Evolutionary conservation across 2,329 filamentous ascomycete species (phyloP).

Genomic region (Didymellaceae sp.): DNA sequence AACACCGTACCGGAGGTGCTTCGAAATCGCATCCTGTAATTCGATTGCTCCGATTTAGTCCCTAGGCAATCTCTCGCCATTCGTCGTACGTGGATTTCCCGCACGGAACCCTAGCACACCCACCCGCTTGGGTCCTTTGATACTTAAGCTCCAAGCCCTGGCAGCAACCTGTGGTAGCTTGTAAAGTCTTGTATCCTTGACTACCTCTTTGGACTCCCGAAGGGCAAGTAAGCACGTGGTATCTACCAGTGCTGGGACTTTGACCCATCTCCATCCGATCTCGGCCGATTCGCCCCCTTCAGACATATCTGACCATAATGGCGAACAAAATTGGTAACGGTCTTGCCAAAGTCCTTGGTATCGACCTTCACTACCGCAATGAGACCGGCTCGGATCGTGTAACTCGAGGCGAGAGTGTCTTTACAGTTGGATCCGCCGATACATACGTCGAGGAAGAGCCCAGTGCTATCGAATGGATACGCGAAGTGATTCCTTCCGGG

Average conservation of each 20-base stretch:
- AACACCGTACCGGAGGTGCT: slow-evolving; percentile 5
- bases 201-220: not conserved
- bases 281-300: not conserved
- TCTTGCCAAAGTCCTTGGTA: slow-evolving; percentile 80
- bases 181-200: slow-evolving; percentile 29
- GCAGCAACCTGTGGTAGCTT: slow-evolving; percentile 36
- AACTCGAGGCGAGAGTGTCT: slow-evolving; percentile 78
- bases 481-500: slow-evolving; percentile 65
- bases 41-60: slow-evolving; percentile 7
- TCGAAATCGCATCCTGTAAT: slow-evolving; percentile 6
- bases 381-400: slow-evolving; percentile 65
- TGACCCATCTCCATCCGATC: slow-evolving; percentile 4
- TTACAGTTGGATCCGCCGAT: slow-evolving; percentile 75
- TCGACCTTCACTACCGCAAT: slow-evolving; percentile 77
- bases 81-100: slow-evolving; percentile 9
- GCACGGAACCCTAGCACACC: slow-evolving; percentile 19
- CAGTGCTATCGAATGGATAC: slow-evolving; percentile 74
- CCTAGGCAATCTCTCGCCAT: slow-evolving; percentile 12
- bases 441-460: slow-evolving; percentile 84
- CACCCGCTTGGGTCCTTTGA: slow-evolving; percentile 15
- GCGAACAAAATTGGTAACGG: slow-evolving; percentile 69
- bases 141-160: slow-evolving; percentile 39
- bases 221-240: slow-evolving; percentile 23
- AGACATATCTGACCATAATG: slow-evolving; percentile 13
- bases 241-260: slow-evolving; percentile 16